A percentile compares a stretch with the other conserved stretches of the same genome.
Evolutionary conservation across 1,139 yeast species (phyloP).

Genomic region (Suzukiozyma palmioleophila): DNA sequence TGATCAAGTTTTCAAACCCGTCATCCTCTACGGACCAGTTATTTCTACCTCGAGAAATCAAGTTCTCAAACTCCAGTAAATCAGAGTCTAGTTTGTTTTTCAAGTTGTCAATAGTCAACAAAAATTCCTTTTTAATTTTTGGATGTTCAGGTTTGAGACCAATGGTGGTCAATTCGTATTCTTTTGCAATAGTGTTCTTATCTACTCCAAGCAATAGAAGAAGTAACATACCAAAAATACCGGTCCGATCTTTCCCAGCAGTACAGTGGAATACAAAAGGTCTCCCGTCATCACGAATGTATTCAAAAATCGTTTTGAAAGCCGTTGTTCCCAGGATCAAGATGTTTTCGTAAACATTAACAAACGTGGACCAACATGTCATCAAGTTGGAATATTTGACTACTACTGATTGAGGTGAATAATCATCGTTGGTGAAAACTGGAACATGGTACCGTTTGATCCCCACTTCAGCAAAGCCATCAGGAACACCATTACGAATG

Average conservation of each 20-base stretch:
- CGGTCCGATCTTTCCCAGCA: slow-evolving; percentile 88
- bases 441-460: slow-evolving; percentile 57
- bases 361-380: slow-evolving; percentile 62
- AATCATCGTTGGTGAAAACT: slow-evolving; percentile 51
- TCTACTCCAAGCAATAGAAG: slow-evolving; percentile 64
- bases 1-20: slow-evolving; percentile 55
- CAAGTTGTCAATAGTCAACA: slow-evolving; percentile 25
- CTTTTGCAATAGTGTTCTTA: slow-evolving; percentile 50
- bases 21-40: slow-evolving; percentile 41
- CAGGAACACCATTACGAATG: slow-evolving; percentile 44
- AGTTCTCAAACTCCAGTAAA: slow-evolving; percentile 38
- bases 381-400: slow-evolving; percentile 52
- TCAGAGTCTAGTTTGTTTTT: slow-evolving; percentile 20
- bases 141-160: slow-evolving; percentile 56
- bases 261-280: slow-evolving; percentile 72
- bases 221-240: slow-evolving; percentile 65
- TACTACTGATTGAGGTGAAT: slow-evolving; percentile 66
- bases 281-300: slow-evolving; percentile 45
- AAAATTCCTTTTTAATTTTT: slow-evolving; percentile 30
- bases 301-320: slow-evolving; percentile 46
- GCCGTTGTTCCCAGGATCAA: slow-evolving; percentile 44
- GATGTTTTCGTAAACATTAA: slow-evolving; percentile 59
- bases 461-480: slow-evolving; percentile 32
- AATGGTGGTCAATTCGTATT: slow-evolving; percentile 56
- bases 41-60: slow-evolving; percentile 31